A percentile compares a stretch with the other conserved stretches of the same genome.
Evolutionary conservation across 495 filamentous ascomycete species (phyloP).

Genomic region (Opeltia flavorubescens): DNA sequence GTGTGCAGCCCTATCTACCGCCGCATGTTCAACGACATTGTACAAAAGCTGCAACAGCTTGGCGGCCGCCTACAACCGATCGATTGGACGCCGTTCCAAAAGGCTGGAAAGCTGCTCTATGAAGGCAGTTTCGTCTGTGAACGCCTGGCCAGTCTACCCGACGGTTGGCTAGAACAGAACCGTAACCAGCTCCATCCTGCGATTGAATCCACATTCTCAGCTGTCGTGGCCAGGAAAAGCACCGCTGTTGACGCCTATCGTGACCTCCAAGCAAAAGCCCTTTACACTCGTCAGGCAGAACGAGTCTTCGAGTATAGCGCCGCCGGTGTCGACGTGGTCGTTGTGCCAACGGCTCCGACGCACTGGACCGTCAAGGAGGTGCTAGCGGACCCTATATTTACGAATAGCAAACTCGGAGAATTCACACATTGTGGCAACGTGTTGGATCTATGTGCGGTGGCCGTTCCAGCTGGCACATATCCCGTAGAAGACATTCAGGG

Average conservation of each 20-base stretch:
- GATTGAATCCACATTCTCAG: conserved; percentile 35
- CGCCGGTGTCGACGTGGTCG: conserved; percentile 37
- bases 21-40: conserved; percentile 29
- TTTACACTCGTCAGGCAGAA: conserved; percentile 32
- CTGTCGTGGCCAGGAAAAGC: conserved; percentile 28
- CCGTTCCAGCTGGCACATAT: conserved; percentile 40
- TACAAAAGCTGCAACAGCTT: conserved; percentile 27
- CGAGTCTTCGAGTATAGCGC: conserved; percentile 28
- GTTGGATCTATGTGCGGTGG: conserved; percentile 46
- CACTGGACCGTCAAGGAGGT: conserved; percentile 46
- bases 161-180: conserved; percentile 25
- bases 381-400: conserved; percentile 35
- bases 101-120: conserved; percentile 43
- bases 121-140: conserved; percentile 41
- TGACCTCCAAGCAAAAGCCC: conserved; percentile 33
- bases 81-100: conserved; percentile 40
- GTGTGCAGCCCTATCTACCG: conserved; percentile 31
- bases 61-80: conserved; percentile 32
- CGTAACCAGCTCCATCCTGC: conserved; percentile 37
- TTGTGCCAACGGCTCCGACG: conserved; percentile 46
- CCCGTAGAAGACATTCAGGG: conserved; percentile 7
- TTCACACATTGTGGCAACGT: conserved; percentile 56
- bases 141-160: conserved; percentile 35
- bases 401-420: conserved; percentile 41
- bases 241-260: conserved; percentile 40